Evolutionary conservation across 2,329 filamentous ascomycete species (phyloP).

Genomic region (Monosporascus ibericus): DNA sequence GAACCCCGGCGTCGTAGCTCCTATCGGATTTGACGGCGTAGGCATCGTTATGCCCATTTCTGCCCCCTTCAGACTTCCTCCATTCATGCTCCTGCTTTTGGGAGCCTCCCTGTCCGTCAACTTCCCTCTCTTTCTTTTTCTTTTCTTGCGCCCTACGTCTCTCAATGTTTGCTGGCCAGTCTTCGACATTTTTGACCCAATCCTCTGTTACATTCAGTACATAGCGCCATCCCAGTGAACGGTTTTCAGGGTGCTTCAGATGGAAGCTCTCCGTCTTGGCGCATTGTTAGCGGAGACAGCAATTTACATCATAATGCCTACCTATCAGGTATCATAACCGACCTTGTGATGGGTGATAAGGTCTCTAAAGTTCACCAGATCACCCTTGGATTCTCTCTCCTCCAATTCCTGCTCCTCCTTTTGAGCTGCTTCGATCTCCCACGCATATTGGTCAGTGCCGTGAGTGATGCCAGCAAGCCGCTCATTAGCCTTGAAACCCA

Average conservation of each 20-base stretch:
- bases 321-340: background rate
- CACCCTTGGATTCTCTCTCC: background rate
- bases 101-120: background rate
- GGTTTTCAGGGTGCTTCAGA: background rate
- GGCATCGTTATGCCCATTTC: background rate
- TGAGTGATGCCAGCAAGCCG: conserved; percentile 33
- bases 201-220: background rate
- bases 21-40: background rate
- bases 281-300: background rate
- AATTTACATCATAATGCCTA: background rate
- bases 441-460: conserved; percentile 16
- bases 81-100: background rate
- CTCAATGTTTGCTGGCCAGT: background rate
- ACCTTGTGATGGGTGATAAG: background rate
- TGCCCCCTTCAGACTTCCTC: background rate
- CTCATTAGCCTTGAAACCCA: conserved; percentile 24
- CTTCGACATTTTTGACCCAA: background rate
- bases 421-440: background rate
- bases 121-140: background rate
- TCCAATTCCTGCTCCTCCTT: background rate
- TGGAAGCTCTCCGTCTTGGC: background rate
- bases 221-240: background rate
- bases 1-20: background rate
- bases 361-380: background rate
- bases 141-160: background rate